Percentiles rank a stretch among this genome's conserved stretches.
phyloP scores from a whole-genome alignment of 352 stramenopile species.

The Pythium brachiatum region DNA sequence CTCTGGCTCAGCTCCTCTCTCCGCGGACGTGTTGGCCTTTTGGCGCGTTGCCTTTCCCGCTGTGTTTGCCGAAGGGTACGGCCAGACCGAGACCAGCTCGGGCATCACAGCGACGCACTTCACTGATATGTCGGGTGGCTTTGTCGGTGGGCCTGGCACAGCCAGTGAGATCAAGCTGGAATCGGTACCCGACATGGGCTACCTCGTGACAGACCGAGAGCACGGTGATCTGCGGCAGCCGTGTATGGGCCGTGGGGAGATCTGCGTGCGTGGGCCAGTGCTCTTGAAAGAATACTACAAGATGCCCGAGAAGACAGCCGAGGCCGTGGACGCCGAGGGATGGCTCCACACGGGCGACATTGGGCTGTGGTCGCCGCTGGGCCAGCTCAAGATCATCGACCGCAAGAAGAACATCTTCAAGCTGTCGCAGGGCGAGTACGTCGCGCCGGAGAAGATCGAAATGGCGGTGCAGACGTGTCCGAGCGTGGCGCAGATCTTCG shows the following conservation, averaged over 20 bases:
- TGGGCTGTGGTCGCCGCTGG: conserved; percentile 91
- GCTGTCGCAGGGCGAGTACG: conserved; percentile 94
- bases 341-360: conserved; percentile 98
- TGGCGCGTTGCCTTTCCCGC: conserved; percentile 90
- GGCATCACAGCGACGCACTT: conserved; percentile 61
- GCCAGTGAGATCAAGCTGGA: conserved; percentile 91
- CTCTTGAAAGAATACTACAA: conserved; percentile 95
- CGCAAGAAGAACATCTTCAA: conserved; percentile 96
- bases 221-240: conserved; percentile 39
- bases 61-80: conserved; percentile 93
- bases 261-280: conserved; percentile 75
- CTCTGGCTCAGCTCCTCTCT: conserved; percentile 92
- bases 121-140: conserved; percentile 57
- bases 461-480: conserved; percentile 88
- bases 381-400: conserved; percentile 90
- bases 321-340: conserved; percentile 89
- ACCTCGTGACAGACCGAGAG: conserved; percentile 76
- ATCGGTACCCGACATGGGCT: conserved; percentile 97
- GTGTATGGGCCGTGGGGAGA: conserved; percentile 58
- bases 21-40: conserved; percentile 92
- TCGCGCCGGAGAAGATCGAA: conserved; percentile 97
- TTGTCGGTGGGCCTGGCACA: conserved; percentile 90
- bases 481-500: conserved; percentile 94
- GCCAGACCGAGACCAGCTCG: conserved; percentile 94
- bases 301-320: conserved; percentile 88